Conservation (phyloP, 768 basidiomycete species). For the Boletus sp. region DNA sequence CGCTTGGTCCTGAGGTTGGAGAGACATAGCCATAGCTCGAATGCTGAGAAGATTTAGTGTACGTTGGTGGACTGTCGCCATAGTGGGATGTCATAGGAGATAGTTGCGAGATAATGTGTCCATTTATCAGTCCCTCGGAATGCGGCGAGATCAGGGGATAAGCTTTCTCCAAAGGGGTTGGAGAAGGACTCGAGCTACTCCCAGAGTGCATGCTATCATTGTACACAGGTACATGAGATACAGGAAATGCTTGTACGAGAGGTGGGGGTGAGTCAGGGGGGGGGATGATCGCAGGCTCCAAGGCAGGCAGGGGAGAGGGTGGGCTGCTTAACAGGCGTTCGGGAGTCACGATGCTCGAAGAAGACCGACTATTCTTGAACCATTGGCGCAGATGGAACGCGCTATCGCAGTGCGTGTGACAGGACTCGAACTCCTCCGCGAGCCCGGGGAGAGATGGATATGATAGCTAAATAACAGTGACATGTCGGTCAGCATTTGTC, state of each 20-base stretch:
- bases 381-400: constrained; percentile 35
- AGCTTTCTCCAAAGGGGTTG: constrained; percentile 44
- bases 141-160: constrained; percentile 40
- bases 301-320: constrained; percentile 40
- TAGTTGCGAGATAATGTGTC: constrained; percentile 30
- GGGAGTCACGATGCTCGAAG: constrained; percentile 23
- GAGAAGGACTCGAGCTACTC: constrained; percentile 40
- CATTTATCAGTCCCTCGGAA: constrained; percentile 37
- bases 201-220: constrained; percentile 31
- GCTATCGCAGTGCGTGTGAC: constrained; percentile 57
- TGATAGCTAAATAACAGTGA: constrained; percentile 54
- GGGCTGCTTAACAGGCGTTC: constrained; percentile 27
- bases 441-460: constrained; percentile 79
- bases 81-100: constrained; percentile 32
- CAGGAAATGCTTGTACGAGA: constrained; percentile 44
- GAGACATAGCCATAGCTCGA: constrained; percentile 30
- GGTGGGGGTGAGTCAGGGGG: constrained; percentile 58
- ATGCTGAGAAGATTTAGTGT: constrained; percentile 33
- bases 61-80: constrained; percentile 30
- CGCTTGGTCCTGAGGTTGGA: constrained; percentile 18
- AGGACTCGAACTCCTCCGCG: constrained; percentile 58
- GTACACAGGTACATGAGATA: constrained; percentile 24
- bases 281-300: constrained; percentile 41
- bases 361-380: constrained; percentile 26
- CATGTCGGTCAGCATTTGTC: constrained; percentile 2